Evolutionary conservation across 805 yeast genomes (phyloP).

Genomic region (Starmerella vaccinii): DNA sequence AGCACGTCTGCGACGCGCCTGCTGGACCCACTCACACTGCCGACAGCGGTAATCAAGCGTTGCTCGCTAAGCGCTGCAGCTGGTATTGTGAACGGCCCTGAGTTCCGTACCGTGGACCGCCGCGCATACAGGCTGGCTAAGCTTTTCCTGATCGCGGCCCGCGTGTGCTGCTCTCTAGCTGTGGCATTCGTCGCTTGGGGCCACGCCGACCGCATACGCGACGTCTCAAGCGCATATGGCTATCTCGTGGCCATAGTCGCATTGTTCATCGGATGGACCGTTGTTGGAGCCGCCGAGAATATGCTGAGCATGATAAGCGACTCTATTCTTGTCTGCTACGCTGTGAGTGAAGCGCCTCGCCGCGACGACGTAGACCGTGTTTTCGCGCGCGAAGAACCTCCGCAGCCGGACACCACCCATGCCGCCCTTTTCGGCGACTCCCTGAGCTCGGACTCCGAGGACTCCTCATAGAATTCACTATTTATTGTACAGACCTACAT

Average conservation of each 20-base stretch:
- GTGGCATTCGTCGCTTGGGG: slow-evolving; percentile 35
- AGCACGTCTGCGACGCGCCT: slow-evolving; percentile 27
- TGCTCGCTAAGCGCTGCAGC: slow-evolving; percentile 31
- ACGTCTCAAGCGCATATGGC: slow-evolving; percentile 33
- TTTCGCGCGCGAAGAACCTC: slow-evolving; percentile 5
- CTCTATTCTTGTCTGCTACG: slow-evolving; percentile 32
- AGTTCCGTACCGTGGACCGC: slow-evolving; percentile 24
- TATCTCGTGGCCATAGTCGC: slow-evolving; percentile 35
- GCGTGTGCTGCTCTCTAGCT: slow-evolving; percentile 31
- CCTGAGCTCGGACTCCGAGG: not conserved
- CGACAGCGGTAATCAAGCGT: slow-evolving; percentile 32
- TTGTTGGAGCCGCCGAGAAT: slow-evolving; percentile 37
- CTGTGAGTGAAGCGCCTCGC: slow-evolving; percentile 28
- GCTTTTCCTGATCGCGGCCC: slow-evolving; percentile 31
- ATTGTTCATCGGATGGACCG: slow-evolving; percentile 35
- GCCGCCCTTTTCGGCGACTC: not conserved
- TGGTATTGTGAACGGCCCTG: slow-evolving; percentile 18
- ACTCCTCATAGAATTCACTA: not conserved
- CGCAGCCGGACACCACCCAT: not conserved
- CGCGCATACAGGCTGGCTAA: slow-evolving; percentile 33
- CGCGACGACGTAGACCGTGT: slow-evolving; percentile 30
- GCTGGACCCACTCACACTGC: slow-evolving; percentile 33
- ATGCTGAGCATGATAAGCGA: slow-evolving; percentile 33
- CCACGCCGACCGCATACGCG: slow-evolving; percentile 31
- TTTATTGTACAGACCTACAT: not conserved